Evolutionary conservation across 2,329 filamentous ascomycete species (phyloP).

Genomic region (Alternaria longipes): DNA sequence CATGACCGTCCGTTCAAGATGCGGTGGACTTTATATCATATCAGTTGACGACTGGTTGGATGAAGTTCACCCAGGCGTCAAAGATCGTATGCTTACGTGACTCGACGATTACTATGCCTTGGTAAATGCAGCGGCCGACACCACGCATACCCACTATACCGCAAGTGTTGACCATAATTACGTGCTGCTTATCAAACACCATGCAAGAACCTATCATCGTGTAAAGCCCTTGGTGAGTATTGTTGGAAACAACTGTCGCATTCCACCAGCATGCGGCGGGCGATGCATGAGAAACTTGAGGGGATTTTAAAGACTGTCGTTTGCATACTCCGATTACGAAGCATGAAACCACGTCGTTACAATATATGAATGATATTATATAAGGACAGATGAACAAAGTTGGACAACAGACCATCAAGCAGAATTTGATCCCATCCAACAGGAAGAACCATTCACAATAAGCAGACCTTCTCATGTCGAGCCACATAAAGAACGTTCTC

Average conservation of each 20-base stretch:
- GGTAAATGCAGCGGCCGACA: neutral
- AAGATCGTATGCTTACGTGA: neutral
- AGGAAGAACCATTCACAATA: neutral
- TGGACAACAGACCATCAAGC: neutral
- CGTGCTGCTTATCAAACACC: neutral
- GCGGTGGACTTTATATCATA: neutral
- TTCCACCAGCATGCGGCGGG: neutral
- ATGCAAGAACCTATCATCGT: neutral
- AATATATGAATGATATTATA: neutral
- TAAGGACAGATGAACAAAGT: neutral
- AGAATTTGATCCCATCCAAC: neutral
- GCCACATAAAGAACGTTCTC: constrained; percentile 31
- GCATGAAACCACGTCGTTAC: neutral
- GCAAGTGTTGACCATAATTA: neutral
- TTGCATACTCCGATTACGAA: neutral
- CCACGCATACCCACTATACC: neutral
- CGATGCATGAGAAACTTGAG: neutral
- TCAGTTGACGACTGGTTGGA: neutral
- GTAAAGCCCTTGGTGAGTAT: neutral
- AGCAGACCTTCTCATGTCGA: constrained; percentile 7
- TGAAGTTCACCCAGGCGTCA: neutral
- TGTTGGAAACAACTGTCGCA: neutral
- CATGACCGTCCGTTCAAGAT: neutral
- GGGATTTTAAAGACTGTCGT: neutral
- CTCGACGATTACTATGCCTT: neutral